Base-by-base conservation (phyloP, 148 eudicot genomes). In the Rhododendron williamsianum region DNA sequence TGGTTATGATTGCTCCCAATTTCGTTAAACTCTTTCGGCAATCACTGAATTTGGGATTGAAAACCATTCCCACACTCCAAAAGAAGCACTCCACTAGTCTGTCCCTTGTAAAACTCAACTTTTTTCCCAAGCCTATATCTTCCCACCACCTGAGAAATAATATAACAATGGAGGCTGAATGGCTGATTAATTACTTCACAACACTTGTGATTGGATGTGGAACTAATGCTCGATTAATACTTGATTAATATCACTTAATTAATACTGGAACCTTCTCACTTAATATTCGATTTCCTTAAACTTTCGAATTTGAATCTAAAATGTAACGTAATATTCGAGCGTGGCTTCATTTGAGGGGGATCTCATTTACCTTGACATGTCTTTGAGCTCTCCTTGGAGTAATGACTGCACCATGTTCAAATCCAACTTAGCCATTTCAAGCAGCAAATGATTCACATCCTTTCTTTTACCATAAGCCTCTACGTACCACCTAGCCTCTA, bases 351-450 rank as follows among this genome's bases (percentile, higher is more conserved):
- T 49, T 12, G n/a, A 58, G 65, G 13, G 60, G 21, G 6, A 54
- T 54, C 60, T 19, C 23, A 6, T 74, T 56, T 81, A 87, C 89
- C 60, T 76, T 71, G 89, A 82, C 87, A 87, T 46, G 9, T 87
- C 87, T 13, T 60, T 84, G 80, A 87, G 87, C 16, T 87, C 89
- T 10, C 54, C 67, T 48, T 76, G 87, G 51, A 54, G 79, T 23
- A 21, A 35, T 9, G 76, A 48, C 72, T 81, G 89, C 8, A 76
- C 76, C 85, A 30, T 74, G 51, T 87, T 87, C 85, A 74, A 87
- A 49, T 87, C 84, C 54, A 84, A 83, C 77, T 21, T 63, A 27
- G 89, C 84, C 77, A 87, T 81, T n/a, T 87, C 84, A 76, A 84
- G 87, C 38, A 84, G 80, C 38, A 73, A 30, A 73, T 33, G 54